phyloP scores from a whole-genome alignment of 768 basidiomycete species.

The Boletus tylopilopsis region DNA sequence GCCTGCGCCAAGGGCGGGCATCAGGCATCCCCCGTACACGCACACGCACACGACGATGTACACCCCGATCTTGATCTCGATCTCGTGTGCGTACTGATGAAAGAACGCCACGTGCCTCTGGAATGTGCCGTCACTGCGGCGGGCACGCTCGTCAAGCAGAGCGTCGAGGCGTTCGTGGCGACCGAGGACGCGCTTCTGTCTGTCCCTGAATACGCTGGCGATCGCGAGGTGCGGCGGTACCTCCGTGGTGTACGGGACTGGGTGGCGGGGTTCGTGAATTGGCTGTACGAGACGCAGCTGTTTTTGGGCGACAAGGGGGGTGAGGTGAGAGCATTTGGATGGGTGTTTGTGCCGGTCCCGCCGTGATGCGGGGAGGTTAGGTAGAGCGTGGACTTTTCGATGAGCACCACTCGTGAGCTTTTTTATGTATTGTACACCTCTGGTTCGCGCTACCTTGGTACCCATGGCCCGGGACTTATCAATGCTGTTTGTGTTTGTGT shows the following conservation, averaged over 20 bases:
- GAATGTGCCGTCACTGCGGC: constrained; percentile 40
- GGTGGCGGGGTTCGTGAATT: constrained; percentile 57
- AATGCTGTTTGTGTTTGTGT: no score
- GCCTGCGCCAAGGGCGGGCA: constrained; percentile 49
- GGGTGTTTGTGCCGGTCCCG: constrained; percentile 47
- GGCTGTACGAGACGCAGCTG: constrained; percentile 61
- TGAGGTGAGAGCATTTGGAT: constrained; percentile 57
- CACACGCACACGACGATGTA: no score
- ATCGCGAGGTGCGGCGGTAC: constrained; percentile 35
- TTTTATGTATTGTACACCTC: no score
- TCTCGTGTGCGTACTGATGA: constrained; percentile 48
- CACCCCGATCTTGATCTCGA: no score
- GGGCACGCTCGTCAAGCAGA: constrained; percentile 27
- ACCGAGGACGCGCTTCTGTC: constrained; percentile 21
- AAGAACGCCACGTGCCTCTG: constrained; percentile 39
- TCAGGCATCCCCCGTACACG: no score
- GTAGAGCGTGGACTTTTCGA: no score
- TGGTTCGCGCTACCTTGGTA: no score
- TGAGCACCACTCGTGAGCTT: no score
- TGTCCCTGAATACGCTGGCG: constrained; percentile 8
- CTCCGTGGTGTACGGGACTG: constrained; percentile 52
- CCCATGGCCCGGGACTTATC: no score
- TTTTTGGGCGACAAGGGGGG: constrained; percentile 56
- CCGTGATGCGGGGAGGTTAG: no score
- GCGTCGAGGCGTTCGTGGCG: constrained; percentile 26